Conservation (phyloP, 2,329 filamentous ascomycete species). For the Aspergillus novoparasiticus region DNA sequence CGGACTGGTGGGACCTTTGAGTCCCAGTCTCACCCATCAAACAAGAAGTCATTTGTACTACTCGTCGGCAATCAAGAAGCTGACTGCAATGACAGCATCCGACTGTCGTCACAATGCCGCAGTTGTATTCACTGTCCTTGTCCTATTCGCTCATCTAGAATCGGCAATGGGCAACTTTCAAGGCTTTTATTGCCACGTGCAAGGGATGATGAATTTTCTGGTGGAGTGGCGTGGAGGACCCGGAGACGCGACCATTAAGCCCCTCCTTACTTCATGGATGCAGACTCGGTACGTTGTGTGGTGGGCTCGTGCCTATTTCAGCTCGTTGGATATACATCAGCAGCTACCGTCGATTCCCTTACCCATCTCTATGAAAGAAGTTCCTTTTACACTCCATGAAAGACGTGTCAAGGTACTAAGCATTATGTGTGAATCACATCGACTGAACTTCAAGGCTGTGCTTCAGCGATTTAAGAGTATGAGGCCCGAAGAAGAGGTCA, state of each 20-base stretch:
- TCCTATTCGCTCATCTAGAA: constrained; percentile 26
- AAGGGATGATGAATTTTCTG: constrained; percentile 8
- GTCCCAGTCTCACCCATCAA: constrained; percentile 24
- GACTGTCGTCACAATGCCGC: constrained; percentile 12
- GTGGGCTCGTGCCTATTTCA: constrained; percentile 31
- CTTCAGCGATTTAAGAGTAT: too few species aligned
- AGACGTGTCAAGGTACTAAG: constrained; percentile 22
- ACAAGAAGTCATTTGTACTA: constrained; percentile 29
- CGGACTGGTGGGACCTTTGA: constrained; percentile 7
- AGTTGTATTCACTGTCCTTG: constrained; percentile 15
- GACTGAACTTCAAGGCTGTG: constrained; percentile 12
- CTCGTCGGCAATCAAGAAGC: constrained; percentile 23
- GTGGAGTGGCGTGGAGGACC: not conserved
- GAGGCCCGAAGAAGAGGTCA: too few species aligned
- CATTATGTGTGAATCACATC: constrained; percentile 30
- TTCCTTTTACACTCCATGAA: constrained; percentile 10
- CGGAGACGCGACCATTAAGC: not conserved
- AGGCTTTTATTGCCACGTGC: constrained; percentile 26
- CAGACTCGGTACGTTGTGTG: constrained; percentile 26
- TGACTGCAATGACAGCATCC: constrained; percentile 10
- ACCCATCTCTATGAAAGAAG: constrained; percentile 6
- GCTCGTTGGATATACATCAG: constrained; percentile 21
- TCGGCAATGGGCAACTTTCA: constrained; percentile 27
- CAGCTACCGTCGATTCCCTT: constrained; percentile 16
- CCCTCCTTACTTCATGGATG: constrained; percentile 26